phyloP scores from a whole-genome alignment of 2,329 filamentous ascomycete species.

The Pezicula rhizophila region DNA sequence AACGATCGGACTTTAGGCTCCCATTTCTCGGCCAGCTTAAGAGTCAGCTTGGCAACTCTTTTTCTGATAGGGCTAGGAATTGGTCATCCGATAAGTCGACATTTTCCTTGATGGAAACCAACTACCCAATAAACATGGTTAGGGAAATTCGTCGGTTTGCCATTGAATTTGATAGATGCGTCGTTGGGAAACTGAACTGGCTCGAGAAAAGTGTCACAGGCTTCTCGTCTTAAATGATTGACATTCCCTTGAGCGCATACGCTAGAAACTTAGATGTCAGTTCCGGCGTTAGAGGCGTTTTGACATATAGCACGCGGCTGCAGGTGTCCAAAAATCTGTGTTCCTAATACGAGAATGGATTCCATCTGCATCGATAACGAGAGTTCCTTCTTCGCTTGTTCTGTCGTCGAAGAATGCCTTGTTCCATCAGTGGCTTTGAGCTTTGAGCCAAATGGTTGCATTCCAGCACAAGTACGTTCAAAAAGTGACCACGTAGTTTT shows the following conservation, averaged over 20 bases:
- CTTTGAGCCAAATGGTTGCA: conserved; percentile 1
- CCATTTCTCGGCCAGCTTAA: conserved; percentile 9
- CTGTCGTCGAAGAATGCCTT: conserved; percentile 28
- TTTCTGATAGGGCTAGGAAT: conserved; percentile 2
- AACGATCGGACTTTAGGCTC: conserved; percentile 8
- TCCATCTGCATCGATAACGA: conserved; percentile 34
- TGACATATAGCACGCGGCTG: conserved; percentile 33
- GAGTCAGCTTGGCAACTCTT: conserved; percentile 6
- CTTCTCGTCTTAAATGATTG: conserved; percentile 14
- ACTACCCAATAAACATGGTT: conserved; percentile 8
- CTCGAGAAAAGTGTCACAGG: conserved; percentile 21
- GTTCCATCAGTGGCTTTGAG: conserved; percentile 11
- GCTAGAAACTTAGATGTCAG: conserved; percentile 13
- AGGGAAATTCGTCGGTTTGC: neutral
- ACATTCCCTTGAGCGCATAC: conserved; percentile 19
- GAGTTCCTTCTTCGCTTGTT: conserved; percentile 20
- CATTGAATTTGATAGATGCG: neutral
- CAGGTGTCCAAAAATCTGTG: conserved; percentile 31
- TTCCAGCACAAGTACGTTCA: conserved; percentile 15
- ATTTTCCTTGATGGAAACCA: conserved; percentile 1
- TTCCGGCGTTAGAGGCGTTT: conserved; percentile 28
- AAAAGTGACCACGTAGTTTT: conserved; percentile 14
- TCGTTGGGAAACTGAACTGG: conserved; percentile 17
- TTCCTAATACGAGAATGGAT: conserved; percentile 27
- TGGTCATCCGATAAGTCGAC: conserved; percentile 3